Conservation (phyloP, 2,329 filamentous ascomycete genomes). For the Sclerotinia sclerotiorum region DNA sequence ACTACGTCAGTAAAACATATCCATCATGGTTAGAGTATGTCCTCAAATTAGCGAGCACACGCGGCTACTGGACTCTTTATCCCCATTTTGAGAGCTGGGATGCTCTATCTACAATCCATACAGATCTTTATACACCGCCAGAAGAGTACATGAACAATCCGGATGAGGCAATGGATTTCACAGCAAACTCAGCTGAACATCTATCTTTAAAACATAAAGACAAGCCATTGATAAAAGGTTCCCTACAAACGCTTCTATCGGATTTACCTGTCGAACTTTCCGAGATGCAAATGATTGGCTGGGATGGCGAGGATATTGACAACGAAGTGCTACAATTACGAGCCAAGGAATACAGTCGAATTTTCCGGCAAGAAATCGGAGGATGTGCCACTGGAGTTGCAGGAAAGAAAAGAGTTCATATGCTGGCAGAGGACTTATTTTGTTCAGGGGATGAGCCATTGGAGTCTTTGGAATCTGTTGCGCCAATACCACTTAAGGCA, state of each 20-base stretch:
- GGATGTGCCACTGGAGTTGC: slow-evolving; percentile 50
- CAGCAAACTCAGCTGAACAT: slow-evolving; percentile 36
- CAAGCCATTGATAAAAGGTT: slow-evolving; percentile 46
- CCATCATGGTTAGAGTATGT: slow-evolving; percentile 79
- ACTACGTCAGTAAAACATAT: slow-evolving; percentile 64
- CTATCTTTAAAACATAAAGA: slow-evolving; percentile 36
- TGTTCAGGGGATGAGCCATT: slow-evolving; percentile 33
- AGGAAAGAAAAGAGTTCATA: slow-evolving; percentile 27
- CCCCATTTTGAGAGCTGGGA: slow-evolving; percentile 55
- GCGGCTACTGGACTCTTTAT: slow-evolving; percentile 79
- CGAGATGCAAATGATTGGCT: slow-evolving; percentile 60
- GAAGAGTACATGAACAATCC: slow-evolving; percentile 58
- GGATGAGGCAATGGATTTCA: slow-evolving; percentile 30
- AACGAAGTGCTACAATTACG: slow-evolving; percentile 45
- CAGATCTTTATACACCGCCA: slow-evolving; percentile 69
- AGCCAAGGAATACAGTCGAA: slow-evolving; percentile 53
- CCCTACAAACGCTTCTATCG: slow-evolving; percentile 53
- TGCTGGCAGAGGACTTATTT: slow-evolving; percentile 35
- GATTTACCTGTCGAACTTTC: slow-evolving; percentile 45
- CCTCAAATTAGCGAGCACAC: slow-evolving; percentile 70
- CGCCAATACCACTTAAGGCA: not conserved
- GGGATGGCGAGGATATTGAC: slow-evolving; percentile 56
- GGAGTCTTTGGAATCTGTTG: not conserved
- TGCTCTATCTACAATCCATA: slow-evolving; percentile 70
- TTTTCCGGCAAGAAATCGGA: slow-evolving; percentile 67